A percentile compares a stretch with the other conserved stretches of the same genome.
These are phyloP conservation scores for Rhodotorula sp. DNA, from an alignment of 1,284 basidiomycete genomes.

Conservation along the genomic window DNA sequence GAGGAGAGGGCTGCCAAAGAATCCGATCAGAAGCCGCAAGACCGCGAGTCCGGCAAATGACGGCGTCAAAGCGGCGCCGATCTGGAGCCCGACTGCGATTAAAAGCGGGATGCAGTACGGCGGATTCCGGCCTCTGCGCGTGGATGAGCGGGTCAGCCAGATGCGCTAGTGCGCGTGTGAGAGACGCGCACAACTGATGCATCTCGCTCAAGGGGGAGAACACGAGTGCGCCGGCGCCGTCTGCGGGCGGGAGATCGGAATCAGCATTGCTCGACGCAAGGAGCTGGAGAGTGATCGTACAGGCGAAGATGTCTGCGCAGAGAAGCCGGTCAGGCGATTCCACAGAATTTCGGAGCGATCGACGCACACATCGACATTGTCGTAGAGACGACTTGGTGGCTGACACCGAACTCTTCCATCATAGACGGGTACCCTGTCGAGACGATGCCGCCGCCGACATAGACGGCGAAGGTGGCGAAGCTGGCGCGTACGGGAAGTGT, in stretches of 20 bases:
- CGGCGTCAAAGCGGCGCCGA: slow-evolving; percentile 6
- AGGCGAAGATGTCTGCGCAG: slow-evolving; percentile 15
- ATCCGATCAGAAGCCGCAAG: not conserved
- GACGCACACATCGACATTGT: slow-evolving; percentile 31
- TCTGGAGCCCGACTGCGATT: slow-evolving; percentile 11
- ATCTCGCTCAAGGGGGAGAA: slow-evolving; percentile 48
- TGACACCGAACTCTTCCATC: slow-evolving; percentile 32
- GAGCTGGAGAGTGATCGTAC: not conserved
- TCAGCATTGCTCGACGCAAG: not conserved
- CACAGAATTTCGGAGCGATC: not conserved
- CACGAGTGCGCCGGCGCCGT: slow-evolving; percentile 46
- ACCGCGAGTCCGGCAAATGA: slow-evolving; percentile 18
- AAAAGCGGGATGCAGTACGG: slow-evolving; percentile 25
- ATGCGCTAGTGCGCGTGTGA: not conserved
- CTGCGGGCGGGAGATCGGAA: not conserved
- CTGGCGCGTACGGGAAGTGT: slow-evolving; percentile 38
- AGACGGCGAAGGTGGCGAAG: slow-evolving; percentile 48
- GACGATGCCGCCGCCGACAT: slow-evolving; percentile 46
- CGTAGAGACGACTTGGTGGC: slow-evolving; percentile 23
- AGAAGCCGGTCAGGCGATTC: too few species aligned
- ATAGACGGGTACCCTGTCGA: slow-evolving; percentile 25
- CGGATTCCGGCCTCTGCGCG: slow-evolving; percentile 39
- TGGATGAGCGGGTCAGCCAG: not conserved
- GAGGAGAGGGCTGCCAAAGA: slow-evolving; percentile 39
- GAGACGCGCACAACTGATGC: slow-evolving; percentile 15